Percentiles rank a stretch among this genome's conserved stretches.
phyloP scores from a whole-genome alignment of 306 rosid species.

The Rubus parviflorus region DNA sequence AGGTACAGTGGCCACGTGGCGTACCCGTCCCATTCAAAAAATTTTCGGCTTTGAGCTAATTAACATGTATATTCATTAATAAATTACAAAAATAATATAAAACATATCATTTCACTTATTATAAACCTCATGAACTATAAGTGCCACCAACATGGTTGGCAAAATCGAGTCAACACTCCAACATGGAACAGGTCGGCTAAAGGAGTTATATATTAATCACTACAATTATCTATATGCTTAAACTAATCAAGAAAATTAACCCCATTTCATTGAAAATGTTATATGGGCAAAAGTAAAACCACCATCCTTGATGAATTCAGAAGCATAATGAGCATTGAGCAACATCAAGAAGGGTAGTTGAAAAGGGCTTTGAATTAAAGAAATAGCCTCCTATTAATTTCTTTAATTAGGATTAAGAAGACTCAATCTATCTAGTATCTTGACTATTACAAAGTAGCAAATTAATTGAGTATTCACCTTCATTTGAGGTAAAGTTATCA shows the following conservation, averaged over 20 bases:
- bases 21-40: no score
- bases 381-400: conserved; percentile 26
- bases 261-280: background rate
- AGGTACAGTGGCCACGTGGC: no score
- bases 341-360: conserved; percentile 9
- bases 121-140: conserved; percentile 2
- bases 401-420: conserved; percentile 35
- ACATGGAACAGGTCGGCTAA: background rate
- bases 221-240: background rate
- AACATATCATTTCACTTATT: no score
- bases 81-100: background rate
- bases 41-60: background rate
- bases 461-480: background rate
- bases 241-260: background rate
- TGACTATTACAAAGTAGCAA: conserved; percentile 25
- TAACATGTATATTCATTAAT: background rate
- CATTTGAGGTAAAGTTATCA: background rate
- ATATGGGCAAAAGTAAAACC: background rate
- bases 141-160: conserved; percentile 27
- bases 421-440: conserved; percentile 1
- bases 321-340: background rate
- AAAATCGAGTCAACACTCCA: conserved; percentile 16
- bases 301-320: background rate
- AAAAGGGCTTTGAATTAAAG: conserved; percentile 24
- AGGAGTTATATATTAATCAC: background rate